Evolutionary conservation across 768 basidiomycete genomes (phyloP).

Genomic region (Hirschioporus abietinus): DNA sequence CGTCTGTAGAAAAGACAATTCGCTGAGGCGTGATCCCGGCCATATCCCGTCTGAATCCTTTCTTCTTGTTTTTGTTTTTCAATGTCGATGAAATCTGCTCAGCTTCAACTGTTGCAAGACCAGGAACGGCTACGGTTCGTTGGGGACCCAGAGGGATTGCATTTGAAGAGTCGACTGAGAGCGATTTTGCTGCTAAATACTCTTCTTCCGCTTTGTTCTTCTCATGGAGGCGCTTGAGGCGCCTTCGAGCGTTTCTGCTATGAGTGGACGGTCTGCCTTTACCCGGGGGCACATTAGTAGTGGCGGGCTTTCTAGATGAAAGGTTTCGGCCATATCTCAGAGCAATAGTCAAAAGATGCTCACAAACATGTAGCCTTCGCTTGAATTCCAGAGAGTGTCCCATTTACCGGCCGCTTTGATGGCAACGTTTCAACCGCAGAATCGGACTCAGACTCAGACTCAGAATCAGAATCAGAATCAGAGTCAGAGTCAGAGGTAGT

Average conservation of each 20-base stretch:
- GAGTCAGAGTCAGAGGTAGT: conserved; percentile 19
- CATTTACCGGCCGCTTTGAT: not conserved
- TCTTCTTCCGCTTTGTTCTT: not conserved
- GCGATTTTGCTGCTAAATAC: not conserved
- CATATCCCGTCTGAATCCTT: conserved; percentile 55
- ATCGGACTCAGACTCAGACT: conserved; percentile 21
- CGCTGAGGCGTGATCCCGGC: conserved; percentile 37
- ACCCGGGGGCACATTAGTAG: not conserved
- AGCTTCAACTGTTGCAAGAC: conserved; percentile 21
- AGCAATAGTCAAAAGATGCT: not conserved
- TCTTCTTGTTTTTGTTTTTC: conserved; percentile 72
- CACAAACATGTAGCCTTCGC: not conserved
- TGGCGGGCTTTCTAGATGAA: not conserved
- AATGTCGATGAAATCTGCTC: conserved; percentile 45
- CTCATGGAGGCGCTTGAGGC: not conserved
- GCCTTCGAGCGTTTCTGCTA: not conserved
- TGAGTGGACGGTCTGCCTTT: not conserved
- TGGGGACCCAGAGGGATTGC: conserved; percentile 35
- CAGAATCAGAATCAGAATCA: conserved; percentile 21
- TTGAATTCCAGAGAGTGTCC: not conserved
- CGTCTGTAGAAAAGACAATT: conserved; percentile 41
- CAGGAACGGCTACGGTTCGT: conserved; percentile 4
- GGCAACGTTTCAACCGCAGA: not conserved
- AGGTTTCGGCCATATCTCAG: not conserved
- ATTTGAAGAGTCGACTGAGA: conserved; percentile 29